A percentile compares a stretch with the other conserved stretches of the same genome.
Evolutionary conservation across 495 filamentous ascomycete species (phyloP).

Genomic region (Penicillium cinerascens): DNA sequence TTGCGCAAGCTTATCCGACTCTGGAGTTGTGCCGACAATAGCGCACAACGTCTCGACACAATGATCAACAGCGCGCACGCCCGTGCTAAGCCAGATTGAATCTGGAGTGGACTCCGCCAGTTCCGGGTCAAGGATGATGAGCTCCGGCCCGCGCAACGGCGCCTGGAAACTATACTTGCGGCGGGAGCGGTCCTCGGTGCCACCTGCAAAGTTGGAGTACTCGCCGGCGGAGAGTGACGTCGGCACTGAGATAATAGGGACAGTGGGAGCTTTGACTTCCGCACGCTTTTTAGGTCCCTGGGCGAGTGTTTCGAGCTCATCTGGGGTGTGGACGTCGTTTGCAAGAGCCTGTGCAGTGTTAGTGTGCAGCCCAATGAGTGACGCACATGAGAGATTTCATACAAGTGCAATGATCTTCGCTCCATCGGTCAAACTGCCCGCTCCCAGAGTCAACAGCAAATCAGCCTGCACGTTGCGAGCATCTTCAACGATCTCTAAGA

Average conservation of each 20-base stretch:
- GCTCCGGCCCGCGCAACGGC: conserved; percentile 42
- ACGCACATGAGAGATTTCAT: conserved; percentile 4
- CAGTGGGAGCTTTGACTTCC: conserved; percentile 32
- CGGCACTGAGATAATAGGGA: conserved; percentile 59
- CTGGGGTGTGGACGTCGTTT: conserved; percentile 43
- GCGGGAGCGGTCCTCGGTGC: conserved; percentile 49
- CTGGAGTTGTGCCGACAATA: conserved; percentile 28
- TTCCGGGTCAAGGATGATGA: conserved; percentile 59
- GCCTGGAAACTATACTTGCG: conserved; percentile 53
- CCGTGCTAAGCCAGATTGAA: conserved; percentile 59
- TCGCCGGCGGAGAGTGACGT: conserved; percentile 63
- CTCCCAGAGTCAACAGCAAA: conserved; percentile 58
- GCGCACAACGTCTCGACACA: conserved; percentile 59
- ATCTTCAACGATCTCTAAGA: conserved; percentile 53
- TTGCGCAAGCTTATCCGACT: conserved; percentile 38
- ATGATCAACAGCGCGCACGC: conserved; percentile 62
- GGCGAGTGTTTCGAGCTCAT: conserved; percentile 43
- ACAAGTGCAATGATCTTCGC: conserved; percentile 58
- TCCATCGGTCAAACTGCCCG: conserved; percentile 58
- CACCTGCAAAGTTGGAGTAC: conserved; percentile 55
- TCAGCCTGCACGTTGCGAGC: conserved; percentile 47
- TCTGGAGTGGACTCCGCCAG: conserved; percentile 53
- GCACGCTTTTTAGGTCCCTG: conserved; percentile 30
- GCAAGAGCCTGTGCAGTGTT: conserved; percentile 36
- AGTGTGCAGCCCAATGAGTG: neutral